phyloP scores from a whole-genome alignment of 768 basidiomycete genomes.

The Macrolepiota dolichaula region DNA sequence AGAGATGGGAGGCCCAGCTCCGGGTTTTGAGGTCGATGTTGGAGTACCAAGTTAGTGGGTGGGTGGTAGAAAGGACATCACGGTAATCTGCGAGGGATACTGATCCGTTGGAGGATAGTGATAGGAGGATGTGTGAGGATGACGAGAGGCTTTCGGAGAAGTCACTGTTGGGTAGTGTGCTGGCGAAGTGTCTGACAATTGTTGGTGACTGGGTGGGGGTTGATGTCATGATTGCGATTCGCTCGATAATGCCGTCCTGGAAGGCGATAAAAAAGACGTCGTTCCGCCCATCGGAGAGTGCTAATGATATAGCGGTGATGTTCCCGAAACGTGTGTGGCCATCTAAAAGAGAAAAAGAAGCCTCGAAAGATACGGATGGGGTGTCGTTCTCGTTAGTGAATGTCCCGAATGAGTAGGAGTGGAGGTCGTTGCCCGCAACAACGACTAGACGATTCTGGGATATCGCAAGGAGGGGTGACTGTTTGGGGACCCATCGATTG shows the following conservation, averaged over 20 bases:
- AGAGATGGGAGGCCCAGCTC: slow-evolving; percentile 65
- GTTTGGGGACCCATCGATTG: slow-evolving; percentile 51
- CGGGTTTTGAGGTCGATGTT: slow-evolving; percentile 44
- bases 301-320: slow-evolving; percentile 54
- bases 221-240: slow-evolving; percentile 17
- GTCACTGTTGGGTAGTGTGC: slow-evolving; percentile 35
- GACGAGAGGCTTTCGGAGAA: slow-evolving; percentile 56
- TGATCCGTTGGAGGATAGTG: slow-evolving; percentile 54
- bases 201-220: neutral
- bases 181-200: neutral
- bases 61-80: neutral
- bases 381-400: slow-evolving; percentile 21
- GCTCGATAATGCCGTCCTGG: slow-evolving; percentile 54
- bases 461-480: slow-evolving; percentile 55
- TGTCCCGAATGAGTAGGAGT: slow-evolving; percentile 50
- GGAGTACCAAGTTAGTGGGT: slow-evolving; percentile 10
- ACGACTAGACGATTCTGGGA: slow-evolving; percentile 54
- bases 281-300: slow-evolving; percentile 41
- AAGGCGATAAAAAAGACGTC: slow-evolving; percentile 52
- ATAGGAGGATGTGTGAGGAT: slow-evolving; percentile 42
- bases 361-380: slow-evolving; percentile 48
- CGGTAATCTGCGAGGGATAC: slow-evolving; percentile 24
- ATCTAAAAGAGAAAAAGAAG: slow-evolving; percentile 35
- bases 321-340: slow-evolving; percentile 33
- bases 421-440: slow-evolving; percentile 55